Base-by-base conservation (phyloP, 2,329 filamentous ascomycete genomes). In the Xylogone sp. region DNA sequence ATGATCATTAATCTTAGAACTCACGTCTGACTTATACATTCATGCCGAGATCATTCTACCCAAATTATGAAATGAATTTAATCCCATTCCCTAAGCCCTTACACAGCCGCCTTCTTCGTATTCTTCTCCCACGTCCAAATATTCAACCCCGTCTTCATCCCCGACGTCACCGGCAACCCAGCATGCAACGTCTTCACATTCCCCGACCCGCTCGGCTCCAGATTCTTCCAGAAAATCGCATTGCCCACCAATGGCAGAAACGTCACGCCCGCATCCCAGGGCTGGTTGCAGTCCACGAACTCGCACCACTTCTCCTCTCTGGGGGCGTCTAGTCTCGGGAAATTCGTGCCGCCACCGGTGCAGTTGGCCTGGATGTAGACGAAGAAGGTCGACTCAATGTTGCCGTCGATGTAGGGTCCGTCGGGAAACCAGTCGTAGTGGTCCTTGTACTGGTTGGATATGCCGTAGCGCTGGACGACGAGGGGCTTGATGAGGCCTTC, bases 401-500 rank as follows among this genome's bases (percentile, higher is more conserved):
- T 39, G 34, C 34, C 34, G 5, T 39, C 34, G 12, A 39, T 18
- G 12, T 13, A 39, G 12, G 34, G 34, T 16, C 34, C 34, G 34
- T 39, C 34, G 34, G 10, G 34, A 16, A 62, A 63, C 77, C 77
- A 82, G 65, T 83, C 79, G 60, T 77, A 82, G 58, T 83, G 79
- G 53, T 79, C 71, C 4, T 66, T 65, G 62, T 82, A 83, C 61
- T 82, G 78, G 2, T 79, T 79, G 2, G 77, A 77, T 2, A 71
- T 72, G 19, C 74, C 75, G 56, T 83, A 83, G 19, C 47, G 47
- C 44, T 76, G 71, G 57, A 83, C 79, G 1, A 75, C 75, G 77
- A 78, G 81, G 50, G 83, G 73, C 46, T 76, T 74, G 63, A 83
- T 79, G 62, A 82, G 74, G 52, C 78, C 81, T 1, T 79, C 71